These are phyloP conservation scores for Paramecium biaurelia DNA, from an alignment of 73 alveolate species.

Conservation along the genomic window DNA sequence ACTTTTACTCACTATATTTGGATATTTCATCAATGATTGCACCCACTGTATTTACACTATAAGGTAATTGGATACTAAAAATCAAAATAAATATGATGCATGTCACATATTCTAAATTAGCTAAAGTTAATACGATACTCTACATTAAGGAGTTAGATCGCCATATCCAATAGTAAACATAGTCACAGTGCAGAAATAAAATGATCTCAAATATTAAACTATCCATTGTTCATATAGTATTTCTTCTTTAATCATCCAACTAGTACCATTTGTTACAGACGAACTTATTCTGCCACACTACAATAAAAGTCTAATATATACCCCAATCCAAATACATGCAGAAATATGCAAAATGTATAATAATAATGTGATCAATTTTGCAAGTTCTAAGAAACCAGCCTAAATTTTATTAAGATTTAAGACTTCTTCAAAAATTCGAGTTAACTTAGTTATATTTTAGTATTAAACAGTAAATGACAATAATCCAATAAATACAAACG, in stretches of 20 bases:
- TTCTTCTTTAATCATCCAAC: neutral
- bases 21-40: neutral
- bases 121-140: neutral
- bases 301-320: neutral
- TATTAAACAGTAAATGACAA: neutral
- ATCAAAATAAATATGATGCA: neutral
- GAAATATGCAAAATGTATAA: neutral
- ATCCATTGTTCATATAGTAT: neutral
- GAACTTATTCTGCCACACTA: neutral
- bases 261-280: neutral
- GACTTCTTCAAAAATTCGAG: neutral
- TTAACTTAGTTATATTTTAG: neutral
- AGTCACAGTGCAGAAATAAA: conserved; percentile 38
- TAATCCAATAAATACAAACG: neutral
- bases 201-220: conserved; percentile 13
- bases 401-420: neutral
- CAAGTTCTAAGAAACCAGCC: neutral
- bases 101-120: neutral
- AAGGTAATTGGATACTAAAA: conserved; percentile 2
- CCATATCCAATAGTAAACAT: conserved; percentile 58
- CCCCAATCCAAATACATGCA: conserved; percentile 36
- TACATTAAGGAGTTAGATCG: conserved; percentile 19
- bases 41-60: conserved; percentile 1
- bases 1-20: neutral
- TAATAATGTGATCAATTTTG: neutral